These are phyloP conservation scores for Helianthus tuberosus DNA, from an alignment of 129 eudicot genomes.

Conservation along the genomic window DNA sequence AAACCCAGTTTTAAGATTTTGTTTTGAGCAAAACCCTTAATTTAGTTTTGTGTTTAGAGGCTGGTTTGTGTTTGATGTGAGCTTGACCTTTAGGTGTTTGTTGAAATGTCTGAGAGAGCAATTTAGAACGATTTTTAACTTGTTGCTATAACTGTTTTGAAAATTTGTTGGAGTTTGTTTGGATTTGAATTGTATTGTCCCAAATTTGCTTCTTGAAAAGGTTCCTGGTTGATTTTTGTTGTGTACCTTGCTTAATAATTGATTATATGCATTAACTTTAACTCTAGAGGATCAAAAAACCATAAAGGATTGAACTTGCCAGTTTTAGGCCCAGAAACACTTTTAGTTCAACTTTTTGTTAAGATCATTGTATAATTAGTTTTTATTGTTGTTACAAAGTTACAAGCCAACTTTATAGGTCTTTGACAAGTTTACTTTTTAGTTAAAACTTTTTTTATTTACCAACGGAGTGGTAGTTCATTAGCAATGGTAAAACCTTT, in stretches of 20 bases:
- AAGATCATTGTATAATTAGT: too few relatives aligned
- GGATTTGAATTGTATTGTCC: neutral
- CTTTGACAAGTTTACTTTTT: too few relatives aligned
- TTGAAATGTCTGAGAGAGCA: conserved; percentile 7
- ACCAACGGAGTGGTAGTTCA: too few relatives aligned
- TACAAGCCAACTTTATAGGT: too few relatives aligned
- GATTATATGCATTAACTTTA: neutral
- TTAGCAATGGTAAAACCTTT: too few relatives aligned
- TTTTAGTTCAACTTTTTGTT: too few relatives aligned
- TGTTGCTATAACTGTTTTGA: too few relatives aligned
- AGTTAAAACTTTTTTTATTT: too few relatives aligned
- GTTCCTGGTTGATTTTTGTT: neutral
- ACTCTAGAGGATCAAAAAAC: neutral
- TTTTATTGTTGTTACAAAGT: too few relatives aligned
- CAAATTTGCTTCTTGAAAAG: neutral
- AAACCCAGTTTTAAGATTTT: neutral
- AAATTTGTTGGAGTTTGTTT: neutral
- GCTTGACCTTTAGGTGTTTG: conserved; percentile 16
- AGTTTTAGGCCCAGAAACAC: neutral
- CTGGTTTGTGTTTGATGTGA: conserved; percentile 3
- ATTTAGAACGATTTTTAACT: neutral
- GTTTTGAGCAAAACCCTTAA: neutral
- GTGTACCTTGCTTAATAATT: neutral
- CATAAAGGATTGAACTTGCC: neutral
- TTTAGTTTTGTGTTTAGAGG: neutral